These are phyloP conservation scores for Thinopyrum elongatum DNA, from an alignment of 176 grass and related monocot genomes.

Conservation along the genomic window DNA sequence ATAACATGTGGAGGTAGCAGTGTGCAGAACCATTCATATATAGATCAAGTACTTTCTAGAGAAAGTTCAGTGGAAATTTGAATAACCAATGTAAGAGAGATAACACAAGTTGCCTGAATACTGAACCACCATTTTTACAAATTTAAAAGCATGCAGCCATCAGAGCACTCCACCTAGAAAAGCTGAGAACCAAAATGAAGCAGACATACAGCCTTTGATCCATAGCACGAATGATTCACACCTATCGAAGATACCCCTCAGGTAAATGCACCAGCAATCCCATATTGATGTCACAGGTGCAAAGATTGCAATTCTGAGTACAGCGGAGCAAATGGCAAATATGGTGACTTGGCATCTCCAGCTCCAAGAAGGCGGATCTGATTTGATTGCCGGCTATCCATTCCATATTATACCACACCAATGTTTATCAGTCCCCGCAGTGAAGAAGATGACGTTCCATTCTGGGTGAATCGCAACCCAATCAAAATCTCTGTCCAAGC, in stretches of 20 bases:
- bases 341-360: not conserved
- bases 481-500: not conserved
- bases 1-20: not conserved
- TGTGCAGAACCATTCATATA: not conserved
- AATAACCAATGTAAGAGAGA: too few species aligned
- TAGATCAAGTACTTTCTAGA: too few species aligned
- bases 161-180: not conserved
- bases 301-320: not conserved
- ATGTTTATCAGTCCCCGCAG: not conserved
- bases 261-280: not conserved
- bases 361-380: not conserved
- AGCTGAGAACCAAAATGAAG: not conserved
- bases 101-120: too few species aligned
- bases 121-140: too few species aligned
- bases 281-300: not conserved
- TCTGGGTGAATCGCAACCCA: too few species aligned
- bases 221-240: not conserved
- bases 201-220: not conserved
- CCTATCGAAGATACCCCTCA: not conserved
- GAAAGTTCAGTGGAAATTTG: too few species aligned
- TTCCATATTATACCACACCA: not conserved
- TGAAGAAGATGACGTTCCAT: not conserved
- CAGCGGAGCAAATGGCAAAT: not conserved
- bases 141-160: too few species aligned
- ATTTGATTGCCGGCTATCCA: not conserved